These are phyloP conservation scores for Aspergillus homomorphus DNA, from an alignment of 495 filamentous ascomycete species.

Conservation along the genomic window DNA sequence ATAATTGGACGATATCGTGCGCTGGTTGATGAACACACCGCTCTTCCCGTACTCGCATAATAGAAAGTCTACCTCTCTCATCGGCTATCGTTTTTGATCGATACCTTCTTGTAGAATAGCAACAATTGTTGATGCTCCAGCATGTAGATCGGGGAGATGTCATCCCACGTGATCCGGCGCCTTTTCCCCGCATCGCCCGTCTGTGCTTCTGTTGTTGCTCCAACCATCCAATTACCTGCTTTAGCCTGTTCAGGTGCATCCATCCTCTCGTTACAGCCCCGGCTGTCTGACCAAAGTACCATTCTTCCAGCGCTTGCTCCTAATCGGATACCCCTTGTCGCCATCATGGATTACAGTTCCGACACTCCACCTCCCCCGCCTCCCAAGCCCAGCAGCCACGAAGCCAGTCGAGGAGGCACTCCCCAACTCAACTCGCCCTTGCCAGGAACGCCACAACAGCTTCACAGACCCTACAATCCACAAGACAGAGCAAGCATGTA, in stretches of 20 bases:
- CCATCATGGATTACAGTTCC: slow-evolving; percentile 36
- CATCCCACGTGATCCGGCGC: not conserved
- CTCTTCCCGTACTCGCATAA: not conserved
- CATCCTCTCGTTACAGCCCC: not conserved
- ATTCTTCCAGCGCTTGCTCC: slow-evolving; percentile 5
- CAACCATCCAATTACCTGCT: slow-evolving; percentile 2
- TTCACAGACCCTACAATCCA: slow-evolving; percentile 24
- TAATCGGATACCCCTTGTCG: not conserved
- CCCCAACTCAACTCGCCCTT: slow-evolving; percentile 40
- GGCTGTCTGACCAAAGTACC: slow-evolving; percentile 6
- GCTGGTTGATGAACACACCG: not conserved
- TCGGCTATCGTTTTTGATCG: not conserved
- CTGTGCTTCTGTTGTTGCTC: not conserved
- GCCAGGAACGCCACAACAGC: slow-evolving; percentile 32
- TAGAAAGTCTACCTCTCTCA: not conserved
- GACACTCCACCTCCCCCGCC: slow-evolving; percentile 67
- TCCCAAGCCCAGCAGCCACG: slow-evolving; percentile 68
- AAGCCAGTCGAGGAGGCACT: slow-evolving; percentile 65
- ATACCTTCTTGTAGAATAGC: not conserved
- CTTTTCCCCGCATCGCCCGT: slow-evolving; percentile 4
- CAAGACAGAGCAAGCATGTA: slow-evolving; percentile 19
- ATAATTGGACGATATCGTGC: not conserved
- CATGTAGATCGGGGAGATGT: not conserved
- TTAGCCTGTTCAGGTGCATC: not conserved
- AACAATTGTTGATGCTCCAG: no score